Conservation (phyloP, 805 yeast genomes). For the Starmerella sirachaensis region DNA sequence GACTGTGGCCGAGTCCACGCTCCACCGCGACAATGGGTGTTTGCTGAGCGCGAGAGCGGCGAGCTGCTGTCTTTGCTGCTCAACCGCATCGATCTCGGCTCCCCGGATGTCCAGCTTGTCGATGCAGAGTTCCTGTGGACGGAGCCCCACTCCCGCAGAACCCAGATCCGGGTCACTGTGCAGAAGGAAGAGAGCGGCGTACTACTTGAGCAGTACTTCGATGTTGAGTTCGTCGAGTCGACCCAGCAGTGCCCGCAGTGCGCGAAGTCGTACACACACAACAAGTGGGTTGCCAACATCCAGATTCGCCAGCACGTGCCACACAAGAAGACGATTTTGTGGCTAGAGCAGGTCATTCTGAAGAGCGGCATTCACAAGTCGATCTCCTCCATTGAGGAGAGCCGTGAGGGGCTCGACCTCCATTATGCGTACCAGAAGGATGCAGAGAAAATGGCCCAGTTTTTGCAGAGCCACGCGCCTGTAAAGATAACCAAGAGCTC, state of each 20-base stretch:
- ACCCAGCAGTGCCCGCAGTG: constrained; percentile 98
- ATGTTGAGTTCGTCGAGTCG: constrained; percentile 82
- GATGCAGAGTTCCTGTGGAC: constrained; percentile 98
- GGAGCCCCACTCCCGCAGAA: constrained; percentile 95
- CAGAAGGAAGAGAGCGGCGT: constrained; percentile 94
- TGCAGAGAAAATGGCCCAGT: constrained; percentile 89
- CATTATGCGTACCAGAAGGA: constrained; percentile 79
- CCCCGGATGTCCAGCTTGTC: constrained; percentile 59
- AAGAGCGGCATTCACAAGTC: constrained; percentile 88
- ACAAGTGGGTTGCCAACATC: constrained; percentile 96
- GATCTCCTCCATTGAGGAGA: constrained; percentile 84
- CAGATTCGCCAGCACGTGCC: constrained; percentile 96
- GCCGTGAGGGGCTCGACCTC: constrained; percentile 90
- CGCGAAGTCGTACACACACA: constrained; percentile 91
- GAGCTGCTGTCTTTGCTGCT: constrained; percentile 79
- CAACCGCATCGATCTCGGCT: constrained; percentile 69
- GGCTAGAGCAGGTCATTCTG: constrained; percentile 87
- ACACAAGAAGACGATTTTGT: constrained; percentile 92
- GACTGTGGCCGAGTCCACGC: constrained; percentile 85
- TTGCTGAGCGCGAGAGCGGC: constrained; percentile 78
- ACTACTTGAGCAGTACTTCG: constrained; percentile 85
- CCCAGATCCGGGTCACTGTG: constrained; percentile 79
- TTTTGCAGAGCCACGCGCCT: constrained; percentile 75
- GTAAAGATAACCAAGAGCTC: constrained; percentile 71
- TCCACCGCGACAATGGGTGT: constrained; percentile 89